phyloP scores from a whole-genome alignment of 2,329 filamentous ascomycete genomes.

The Exophiala viscosa region DNA sequence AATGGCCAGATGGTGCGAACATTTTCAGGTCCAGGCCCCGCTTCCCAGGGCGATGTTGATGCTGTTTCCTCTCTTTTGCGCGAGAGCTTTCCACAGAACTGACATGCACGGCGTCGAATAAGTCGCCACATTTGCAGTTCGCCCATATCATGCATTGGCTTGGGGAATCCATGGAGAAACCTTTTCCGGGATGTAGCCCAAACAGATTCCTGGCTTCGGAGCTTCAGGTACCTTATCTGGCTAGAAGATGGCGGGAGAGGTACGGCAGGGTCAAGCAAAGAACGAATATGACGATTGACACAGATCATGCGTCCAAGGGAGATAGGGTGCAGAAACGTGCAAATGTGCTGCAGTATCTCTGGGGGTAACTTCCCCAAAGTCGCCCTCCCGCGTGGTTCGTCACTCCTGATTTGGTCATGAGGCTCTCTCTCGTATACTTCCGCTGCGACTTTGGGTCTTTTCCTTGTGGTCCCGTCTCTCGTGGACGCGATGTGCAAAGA shows the following conservation, averaged over 20 bases:
- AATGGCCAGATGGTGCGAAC: conserved; percentile 70
- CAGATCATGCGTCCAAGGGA: conserved; percentile 62
- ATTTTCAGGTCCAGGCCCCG: conserved; percentile 59
- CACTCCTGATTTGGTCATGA: neutral
- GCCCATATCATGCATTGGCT: conserved; percentile 60
- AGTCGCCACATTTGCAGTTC: conserved; percentile 77
- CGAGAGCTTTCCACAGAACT: conserved; percentile 58
- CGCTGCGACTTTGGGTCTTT: conserved; percentile 7
- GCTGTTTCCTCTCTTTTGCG: conserved; percentile 12
- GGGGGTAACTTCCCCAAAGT: conserved; percentile 15
- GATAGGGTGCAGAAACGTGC: conserved; percentile 62
- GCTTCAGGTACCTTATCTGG: conserved; percentile 26
- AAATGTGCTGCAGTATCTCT: conserved; percentile 68
- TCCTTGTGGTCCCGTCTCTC: conserved; percentile 2
- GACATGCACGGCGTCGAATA: conserved; percentile 60
- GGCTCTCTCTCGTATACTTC: neutral
- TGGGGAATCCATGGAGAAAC: conserved; percentile 65
- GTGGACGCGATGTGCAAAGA: neutral
- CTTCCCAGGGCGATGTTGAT: conserved; percentile 47
- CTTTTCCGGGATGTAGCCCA: conserved; percentile 67
- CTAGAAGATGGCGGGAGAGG: conserved; percentile 33
- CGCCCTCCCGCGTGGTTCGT: neutral
- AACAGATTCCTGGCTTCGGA: conserved; percentile 60
- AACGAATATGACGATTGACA: conserved; percentile 65
- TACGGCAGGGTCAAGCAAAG: conserved; percentile 53